A percentile compares a stretch with the other conserved stretches of the same genome.
These are phyloP conservation scores for Scleromitrula shiraiana DNA, from an alignment of 2,329 filamentous ascomycete genomes.

Conservation along the genomic window DNA sequence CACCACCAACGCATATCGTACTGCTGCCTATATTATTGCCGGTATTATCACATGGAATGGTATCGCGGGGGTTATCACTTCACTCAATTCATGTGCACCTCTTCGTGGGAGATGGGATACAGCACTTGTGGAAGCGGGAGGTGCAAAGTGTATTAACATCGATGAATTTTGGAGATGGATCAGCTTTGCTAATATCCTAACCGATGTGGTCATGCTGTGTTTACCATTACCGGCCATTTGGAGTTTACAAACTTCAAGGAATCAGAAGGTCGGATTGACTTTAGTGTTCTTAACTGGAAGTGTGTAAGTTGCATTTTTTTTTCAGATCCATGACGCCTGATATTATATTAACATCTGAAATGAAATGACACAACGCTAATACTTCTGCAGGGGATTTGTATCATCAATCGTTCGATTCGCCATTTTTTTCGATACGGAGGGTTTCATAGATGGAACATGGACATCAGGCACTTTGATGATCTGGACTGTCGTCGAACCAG, in stretches of 20 bases:
- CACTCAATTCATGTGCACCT: background rate
- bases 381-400: background rate
- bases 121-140: background rate
- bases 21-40: background rate
- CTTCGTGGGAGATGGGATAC: background rate
- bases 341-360: background rate
- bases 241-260: background rate
- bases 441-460: background rate
- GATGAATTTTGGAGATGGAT: background rate
- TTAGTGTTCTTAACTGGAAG: background rate
- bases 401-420: constrained; percentile 7
- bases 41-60: background rate
- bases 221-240: background rate
- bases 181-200: background rate
- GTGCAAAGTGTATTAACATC: background rate
- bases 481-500: constrained; percentile 1
- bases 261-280: background rate
- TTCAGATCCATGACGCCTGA: background rate
- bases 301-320: background rate
- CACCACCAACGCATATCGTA: background rate
- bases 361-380: too few species aligned
- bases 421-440: background rate
- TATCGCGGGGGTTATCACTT: background rate
- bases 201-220: background rate
- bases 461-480: background rate